These are phyloP conservation scores for Zygosaccharomyces bisporus DNA, from an alignment of 805 yeast species.

Conservation along the genomic window DNA sequence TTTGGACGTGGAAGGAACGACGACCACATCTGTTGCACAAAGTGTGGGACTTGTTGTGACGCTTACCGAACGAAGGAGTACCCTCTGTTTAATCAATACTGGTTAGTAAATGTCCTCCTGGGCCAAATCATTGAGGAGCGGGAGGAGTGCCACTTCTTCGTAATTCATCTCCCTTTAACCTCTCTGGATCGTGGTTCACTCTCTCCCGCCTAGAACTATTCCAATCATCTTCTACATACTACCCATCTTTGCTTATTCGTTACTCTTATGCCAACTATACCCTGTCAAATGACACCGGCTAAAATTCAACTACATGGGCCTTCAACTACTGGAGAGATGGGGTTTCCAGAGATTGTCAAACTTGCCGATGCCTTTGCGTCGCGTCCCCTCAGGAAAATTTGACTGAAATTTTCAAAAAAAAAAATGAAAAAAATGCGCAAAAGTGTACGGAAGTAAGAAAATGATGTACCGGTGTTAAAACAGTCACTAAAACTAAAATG, in stretches of 20 bases:
- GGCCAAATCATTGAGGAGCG: neutral
- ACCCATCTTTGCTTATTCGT: constrained; percentile 57
- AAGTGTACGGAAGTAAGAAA: constrained; percentile 3
- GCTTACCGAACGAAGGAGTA: constrained; percentile 99
- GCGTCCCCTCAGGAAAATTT: neutral
- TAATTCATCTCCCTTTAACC: neutral
- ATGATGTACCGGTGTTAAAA: neutral
- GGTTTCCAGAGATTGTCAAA: constrained; percentile 5
- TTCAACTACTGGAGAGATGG: constrained; percentile 5
- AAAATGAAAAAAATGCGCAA: neutral
- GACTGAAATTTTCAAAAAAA: constrained; percentile 1
- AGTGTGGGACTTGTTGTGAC: constrained; percentile 99
- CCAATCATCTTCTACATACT: constrained; percentile 51
- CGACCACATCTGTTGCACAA: constrained; percentile 98
- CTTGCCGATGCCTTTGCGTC: constrained; percentile 6
- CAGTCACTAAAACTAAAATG: constrained; percentile 1
- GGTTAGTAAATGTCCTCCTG: constrained; percentile 34
- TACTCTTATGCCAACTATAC: constrained; percentile 7
- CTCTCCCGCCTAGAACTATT: neutral
- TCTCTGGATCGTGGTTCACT: neutral
- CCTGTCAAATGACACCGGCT: neutral
- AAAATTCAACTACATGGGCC: neutral
- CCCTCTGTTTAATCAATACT: constrained; percentile 60
- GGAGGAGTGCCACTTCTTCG: neutral
- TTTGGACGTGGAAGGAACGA: constrained; percentile 98